Base-by-base conservation (phyloP, 2,329 filamentous ascomycete species). In the Epichloe elymi region DNA sequence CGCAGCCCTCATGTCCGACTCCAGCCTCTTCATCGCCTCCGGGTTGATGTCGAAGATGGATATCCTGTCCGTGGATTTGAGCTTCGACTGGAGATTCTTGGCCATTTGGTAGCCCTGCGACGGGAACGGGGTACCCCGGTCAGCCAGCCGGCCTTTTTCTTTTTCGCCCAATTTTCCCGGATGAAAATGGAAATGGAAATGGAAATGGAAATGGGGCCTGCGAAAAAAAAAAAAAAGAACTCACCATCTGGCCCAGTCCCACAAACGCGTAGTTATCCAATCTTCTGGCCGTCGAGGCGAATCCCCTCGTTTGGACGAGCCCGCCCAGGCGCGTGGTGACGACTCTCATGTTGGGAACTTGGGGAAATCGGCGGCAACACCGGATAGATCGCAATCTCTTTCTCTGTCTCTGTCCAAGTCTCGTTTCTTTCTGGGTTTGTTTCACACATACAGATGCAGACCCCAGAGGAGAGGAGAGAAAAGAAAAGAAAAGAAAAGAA, bases 21-120 rank as follows among this genome's bases (percentile, higher is more conserved):
- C 68, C 35, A 81, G 67, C 46, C 67, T 69, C 53, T 69, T 65
- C 60, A 70, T 68, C 4, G 74, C 70, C 37, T 69, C 67, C 37
- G 65, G 63, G 60, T 82, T 80, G 63, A 81, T 74, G 61, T 82
- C 78, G 57, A 75, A 80, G 51, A 82, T 65, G 51, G 67, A 69
- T 43, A 82, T 59, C 43, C 68, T 72, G 62, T 81, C 78, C 42
- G 61, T 66, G 1, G 75, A 66, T 30, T 67, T 60, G 36, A 81
- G 68, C 62, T 79, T 80, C 35, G 74, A 68, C 62, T 79, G 77
- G 4, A 82, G 71, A 61, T 81, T 82, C 65, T 73, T 76, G 54
- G 77, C 78, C 78, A 82, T 81, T 67, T 79, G 77, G 58, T 75
- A 80, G 41, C 78, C 78, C 77, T 80, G 47, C 5, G 41, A 20